These are phyloP conservation scores for Iris macrosiphon DNA, from an alignment of 106 monocot species.

Conservation along the genomic window DNA sequence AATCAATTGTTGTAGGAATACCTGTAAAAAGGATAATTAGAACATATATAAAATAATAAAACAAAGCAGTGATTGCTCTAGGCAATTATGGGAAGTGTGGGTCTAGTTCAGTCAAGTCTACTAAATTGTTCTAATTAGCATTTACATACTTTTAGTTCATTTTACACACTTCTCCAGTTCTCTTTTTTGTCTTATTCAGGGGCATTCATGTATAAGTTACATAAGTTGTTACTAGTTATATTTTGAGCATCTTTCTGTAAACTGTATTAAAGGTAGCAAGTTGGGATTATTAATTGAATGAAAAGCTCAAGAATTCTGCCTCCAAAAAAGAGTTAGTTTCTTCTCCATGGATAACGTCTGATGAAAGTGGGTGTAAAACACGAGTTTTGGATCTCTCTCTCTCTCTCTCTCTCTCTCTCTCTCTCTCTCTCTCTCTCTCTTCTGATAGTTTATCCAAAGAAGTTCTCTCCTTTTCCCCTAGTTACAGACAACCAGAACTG, in stretches of 20 bases:
- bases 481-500: too few species aligned
- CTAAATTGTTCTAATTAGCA: not conserved
- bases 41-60: not conserved
- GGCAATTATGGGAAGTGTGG: not conserved
- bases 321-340: not conserved
- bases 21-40: conserved; percentile 30
- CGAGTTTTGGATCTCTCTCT: too few species aligned
- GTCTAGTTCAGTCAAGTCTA: not conserved
- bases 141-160: not conserved
- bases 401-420: too few species aligned
- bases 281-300: too few species aligned
- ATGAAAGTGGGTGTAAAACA: not conserved
- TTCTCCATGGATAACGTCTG: not conserved
- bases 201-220: not conserved
- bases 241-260: too few species aligned
- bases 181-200: not conserved
- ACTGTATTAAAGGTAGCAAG: too few species aligned
- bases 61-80: not conserved
- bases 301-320: too few species aligned
- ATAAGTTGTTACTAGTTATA: too few species aligned
- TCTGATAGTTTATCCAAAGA: too few species aligned
- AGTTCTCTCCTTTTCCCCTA: too few species aligned
- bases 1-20: conserved; percentile 87
- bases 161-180: not conserved
- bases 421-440: too few species aligned